These are phyloP conservation scores for Gillenia trifoliata DNA, from an alignment of 306 rosid species.

Conservation along the genomic window DNA sequence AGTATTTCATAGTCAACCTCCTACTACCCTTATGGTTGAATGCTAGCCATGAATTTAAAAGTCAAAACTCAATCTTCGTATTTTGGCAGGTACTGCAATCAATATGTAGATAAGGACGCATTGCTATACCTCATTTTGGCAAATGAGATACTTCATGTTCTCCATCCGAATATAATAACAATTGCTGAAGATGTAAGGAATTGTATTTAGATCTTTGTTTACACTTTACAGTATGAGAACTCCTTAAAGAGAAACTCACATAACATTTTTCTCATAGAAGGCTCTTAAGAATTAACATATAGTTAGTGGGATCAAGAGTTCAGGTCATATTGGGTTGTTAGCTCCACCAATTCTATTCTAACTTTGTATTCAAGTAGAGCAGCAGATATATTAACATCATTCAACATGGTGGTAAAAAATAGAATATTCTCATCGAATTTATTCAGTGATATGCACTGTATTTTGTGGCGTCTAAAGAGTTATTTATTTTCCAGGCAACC, in stretches of 20 bases:
- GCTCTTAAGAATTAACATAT: background rate
- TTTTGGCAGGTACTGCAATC: conserved; percentile 80
- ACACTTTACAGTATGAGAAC: background rate
- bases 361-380: background rate
- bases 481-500: conserved; percentile 56
- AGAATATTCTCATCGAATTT: background rate
- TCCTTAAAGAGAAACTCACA: background rate
- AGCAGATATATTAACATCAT: background rate
- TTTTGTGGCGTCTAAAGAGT: background rate
- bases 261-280: background rate
- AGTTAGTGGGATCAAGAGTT: background rate
- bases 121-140: conserved; percentile 79
- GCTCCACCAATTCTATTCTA: background rate
- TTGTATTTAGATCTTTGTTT: background rate
- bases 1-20: background rate
- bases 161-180: conserved; percentile 79
- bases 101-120: conserved; percentile 91
- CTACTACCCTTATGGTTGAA: background rate
- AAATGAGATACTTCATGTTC: conserved; percentile 71
- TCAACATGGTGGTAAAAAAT: no score
- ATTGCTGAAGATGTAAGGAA: conserved; percentile 88
- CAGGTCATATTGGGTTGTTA: background rate
- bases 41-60: background rate
- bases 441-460: background rate
- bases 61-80: conserved; percentile 21